Conservation (phyloP, 1,139 yeast genomes). For the Blastobotrys malaysiensis region DNA sequence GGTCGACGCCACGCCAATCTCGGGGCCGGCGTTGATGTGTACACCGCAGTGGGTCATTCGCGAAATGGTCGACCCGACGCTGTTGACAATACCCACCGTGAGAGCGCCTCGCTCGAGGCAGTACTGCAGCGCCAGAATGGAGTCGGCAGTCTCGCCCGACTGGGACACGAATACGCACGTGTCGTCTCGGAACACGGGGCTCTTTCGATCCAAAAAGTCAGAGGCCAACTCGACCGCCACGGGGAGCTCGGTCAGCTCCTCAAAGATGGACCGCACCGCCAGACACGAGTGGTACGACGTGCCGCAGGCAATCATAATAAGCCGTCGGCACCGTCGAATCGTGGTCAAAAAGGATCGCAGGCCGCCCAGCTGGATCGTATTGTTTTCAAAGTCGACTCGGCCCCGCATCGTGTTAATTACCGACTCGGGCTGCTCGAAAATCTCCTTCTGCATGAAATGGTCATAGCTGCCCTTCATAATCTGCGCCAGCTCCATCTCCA, state of each 20-base stretch:
- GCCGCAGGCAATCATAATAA: constrained; percentile 99
- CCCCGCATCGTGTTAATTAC: constrained; percentile 99
- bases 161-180: constrained; percentile 97
- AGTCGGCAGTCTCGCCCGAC: constrained; percentile 98
- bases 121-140: constrained; percentile 93
- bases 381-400: constrained; percentile 85
- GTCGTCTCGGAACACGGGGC: constrained; percentile 97
- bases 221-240: constrained; percentile 96
- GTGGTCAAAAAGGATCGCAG: constrained; percentile 78
- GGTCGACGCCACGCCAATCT: constrained; percentile 99
- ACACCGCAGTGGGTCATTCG: constrained; percentile 98
- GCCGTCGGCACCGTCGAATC: constrained; percentile 89
- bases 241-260: constrained; percentile 94
- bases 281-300: constrained; percentile 97
- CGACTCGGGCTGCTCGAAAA: constrained; percentile 97
- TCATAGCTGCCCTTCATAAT: constrained; percentile 96
- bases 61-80: constrained; percentile 95
- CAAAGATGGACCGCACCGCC: constrained; percentile 94
- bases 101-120: constrained; percentile 96
- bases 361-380: constrained; percentile 81
- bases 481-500: constrained; percentile 95
- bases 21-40: constrained; percentile 99
- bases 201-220: constrained; percentile 89
- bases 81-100: constrained; percentile 91
- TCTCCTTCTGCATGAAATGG: constrained; percentile 99